These are phyloP conservation scores for Coccomyxa sp. DNA, from an alignment of 139 green algal genomes.

Conservation along the genomic window DNA sequence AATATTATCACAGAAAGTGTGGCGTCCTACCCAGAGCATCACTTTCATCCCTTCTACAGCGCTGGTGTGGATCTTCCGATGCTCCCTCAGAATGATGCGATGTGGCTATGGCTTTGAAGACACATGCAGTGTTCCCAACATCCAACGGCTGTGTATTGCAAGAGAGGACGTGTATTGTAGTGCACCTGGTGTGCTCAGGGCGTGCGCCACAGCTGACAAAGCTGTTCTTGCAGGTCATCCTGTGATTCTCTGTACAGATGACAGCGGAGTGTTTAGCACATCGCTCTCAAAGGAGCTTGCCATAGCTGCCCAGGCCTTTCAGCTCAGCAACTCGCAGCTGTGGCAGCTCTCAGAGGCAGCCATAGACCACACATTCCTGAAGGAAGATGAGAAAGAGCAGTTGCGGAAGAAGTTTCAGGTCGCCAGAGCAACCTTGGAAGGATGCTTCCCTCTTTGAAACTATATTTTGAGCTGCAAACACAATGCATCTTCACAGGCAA, in stretches of 20 bases:
- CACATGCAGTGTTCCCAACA: background rate
- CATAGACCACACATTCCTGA: background rate
- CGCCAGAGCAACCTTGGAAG: no score
- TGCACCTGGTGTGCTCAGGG: background rate
- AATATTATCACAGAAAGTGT: conserved; percentile 56
- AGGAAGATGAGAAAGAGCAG: background rate
- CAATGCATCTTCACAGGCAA: no score
- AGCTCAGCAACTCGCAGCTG: background rate
- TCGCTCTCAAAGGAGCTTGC: conserved; percentile 53
- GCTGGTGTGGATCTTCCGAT: conserved; percentile 8
- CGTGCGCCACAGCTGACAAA: background rate
- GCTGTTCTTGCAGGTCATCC: conserved; percentile 45
- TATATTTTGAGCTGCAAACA: no score
- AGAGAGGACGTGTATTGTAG: background rate
- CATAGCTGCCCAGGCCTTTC: conserved; percentile 49
- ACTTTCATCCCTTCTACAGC: conserved; percentile 55
- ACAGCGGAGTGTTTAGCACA: conserved; percentile 70
- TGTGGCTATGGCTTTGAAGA: background rate
- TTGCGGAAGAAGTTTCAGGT: background rate
- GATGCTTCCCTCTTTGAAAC: no score
- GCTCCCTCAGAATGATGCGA: background rate
- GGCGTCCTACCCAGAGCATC: conserved; percentile 50
- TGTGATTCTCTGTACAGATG: conserved; percentile 78
- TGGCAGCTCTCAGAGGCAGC: background rate
- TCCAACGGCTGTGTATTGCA: background rate